Conservation (phyloP, 202 grass and related monocot genomes). For the Eragrostis tef region DNA sequence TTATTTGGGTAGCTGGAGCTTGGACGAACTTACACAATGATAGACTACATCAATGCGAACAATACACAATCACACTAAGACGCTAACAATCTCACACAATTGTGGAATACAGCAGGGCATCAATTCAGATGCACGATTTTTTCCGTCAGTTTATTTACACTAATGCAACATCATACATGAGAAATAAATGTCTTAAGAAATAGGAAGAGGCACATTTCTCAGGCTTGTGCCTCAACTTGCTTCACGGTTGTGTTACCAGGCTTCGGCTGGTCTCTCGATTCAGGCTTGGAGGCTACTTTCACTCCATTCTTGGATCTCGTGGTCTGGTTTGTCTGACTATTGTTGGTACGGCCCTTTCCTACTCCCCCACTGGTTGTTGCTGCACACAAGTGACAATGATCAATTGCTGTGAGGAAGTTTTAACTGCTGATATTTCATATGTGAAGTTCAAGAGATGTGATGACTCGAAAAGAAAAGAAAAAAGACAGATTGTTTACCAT, state of each 20-base stretch:
- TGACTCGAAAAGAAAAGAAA: not conserved
- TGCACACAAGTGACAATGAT: constrained; percentile 29
- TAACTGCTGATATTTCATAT: not conserved
- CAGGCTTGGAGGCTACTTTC: constrained; percentile 45
- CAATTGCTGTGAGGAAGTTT: not conserved
- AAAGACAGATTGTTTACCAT: constrained; percentile 44
- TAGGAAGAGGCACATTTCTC: not conserved
- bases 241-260: constrained; percentile 30
- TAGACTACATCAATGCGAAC: not conserved
- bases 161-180: constrained; percentile 31
- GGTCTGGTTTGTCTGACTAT: constrained; percentile 1
- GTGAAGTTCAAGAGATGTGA: not conserved
- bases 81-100: not conserved
- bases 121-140: constrained; percentile 22
- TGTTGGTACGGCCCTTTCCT: constrained; percentile 20
- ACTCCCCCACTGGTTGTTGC: not conserved
- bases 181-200: not conserved
- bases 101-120: not conserved
- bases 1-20: not conserved
- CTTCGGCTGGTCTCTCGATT: constrained; percentile 12
- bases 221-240: constrained; percentile 39
- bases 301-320: constrained; percentile 15
- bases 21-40: constrained; percentile 1
- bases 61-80: not conserved
- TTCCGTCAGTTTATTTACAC: constrained; percentile 37